phyloP scores from a whole-genome alignment of 2,329 filamentous ascomycete species.

The Monosporascus sp. region DNA sequence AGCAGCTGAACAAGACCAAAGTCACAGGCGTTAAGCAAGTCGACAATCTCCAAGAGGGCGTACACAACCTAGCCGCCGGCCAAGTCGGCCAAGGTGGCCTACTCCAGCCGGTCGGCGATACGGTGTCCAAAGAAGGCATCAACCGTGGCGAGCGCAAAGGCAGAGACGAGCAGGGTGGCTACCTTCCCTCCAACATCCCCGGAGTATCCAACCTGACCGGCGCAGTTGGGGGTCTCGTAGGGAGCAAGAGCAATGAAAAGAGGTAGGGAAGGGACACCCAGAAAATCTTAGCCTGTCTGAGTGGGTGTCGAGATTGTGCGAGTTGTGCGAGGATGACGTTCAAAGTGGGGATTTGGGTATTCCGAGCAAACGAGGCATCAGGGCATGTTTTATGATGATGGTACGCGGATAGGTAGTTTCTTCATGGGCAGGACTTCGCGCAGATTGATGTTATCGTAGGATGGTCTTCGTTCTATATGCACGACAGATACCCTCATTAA shows the following conservation, averaged over 20 bases:
- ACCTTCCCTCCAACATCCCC: slow-evolving; percentile 27
- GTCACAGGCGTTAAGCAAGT: slow-evolving; percentile 62
- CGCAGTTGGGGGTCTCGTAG: background rate
- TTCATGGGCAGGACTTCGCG: no score
- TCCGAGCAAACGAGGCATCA: no score
- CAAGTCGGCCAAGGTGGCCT: slow-evolving; percentile 66
- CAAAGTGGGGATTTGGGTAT: no score
- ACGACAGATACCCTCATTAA: no score
- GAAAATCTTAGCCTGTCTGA: background rate
- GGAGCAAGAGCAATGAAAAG: background rate
- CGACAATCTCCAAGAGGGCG: slow-evolving; percentile 63
- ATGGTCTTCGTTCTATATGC: no score
- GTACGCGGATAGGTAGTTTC: no score
- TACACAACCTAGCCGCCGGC: slow-evolving; percentile 55
- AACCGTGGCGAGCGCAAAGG: slow-evolving; percentile 61
- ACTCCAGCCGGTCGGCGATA: slow-evolving; percentile 58
- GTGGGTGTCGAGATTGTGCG: no score
- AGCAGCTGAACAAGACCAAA: slow-evolving; percentile 64
- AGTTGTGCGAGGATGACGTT: no score
- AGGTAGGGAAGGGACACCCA: background rate
- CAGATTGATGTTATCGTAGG: no score
- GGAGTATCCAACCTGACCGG: background rate
- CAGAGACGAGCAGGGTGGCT: slow-evolving; percentile 54
- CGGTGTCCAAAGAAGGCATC: slow-evolving; percentile 57
- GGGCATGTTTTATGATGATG: no score